Evolutionary conservation across 2,329 filamentous ascomycete species (phyloP).

Genomic region (Colletotrichum gigasporum): DNA sequence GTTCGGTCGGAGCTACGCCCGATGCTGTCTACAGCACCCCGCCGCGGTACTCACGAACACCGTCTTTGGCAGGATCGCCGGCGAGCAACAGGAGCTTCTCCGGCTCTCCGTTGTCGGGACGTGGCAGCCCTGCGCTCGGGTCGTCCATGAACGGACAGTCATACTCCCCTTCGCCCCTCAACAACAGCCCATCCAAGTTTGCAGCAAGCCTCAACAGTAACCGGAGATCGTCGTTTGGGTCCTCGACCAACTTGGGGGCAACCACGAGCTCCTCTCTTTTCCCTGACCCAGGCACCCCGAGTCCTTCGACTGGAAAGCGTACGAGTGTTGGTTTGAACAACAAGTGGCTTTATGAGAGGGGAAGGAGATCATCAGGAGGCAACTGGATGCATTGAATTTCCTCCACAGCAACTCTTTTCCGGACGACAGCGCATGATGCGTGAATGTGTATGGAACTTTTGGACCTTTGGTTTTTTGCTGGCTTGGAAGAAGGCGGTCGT

Average conservation of each 20-base stretch:
- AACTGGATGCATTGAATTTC: conserved; percentile 25
- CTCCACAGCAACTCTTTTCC: not conserved
- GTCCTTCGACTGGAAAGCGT: conserved; percentile 71
- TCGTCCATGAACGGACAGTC: conserved; percentile 55
- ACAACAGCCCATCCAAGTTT: conserved; percentile 70
- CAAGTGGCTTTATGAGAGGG: conserved; percentile 94
- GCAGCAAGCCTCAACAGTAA: conserved; percentile 57
- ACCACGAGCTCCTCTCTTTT: conserved; percentile 56
- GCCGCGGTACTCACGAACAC: conserved; percentile 83
- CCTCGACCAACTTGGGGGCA: conserved; percentile 59
- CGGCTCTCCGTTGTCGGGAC: conserved; percentile 67
- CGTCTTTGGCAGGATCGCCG: conserved; percentile 70
- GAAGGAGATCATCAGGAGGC: conserved; percentile 60
- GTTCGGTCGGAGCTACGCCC: conserved; percentile 69
- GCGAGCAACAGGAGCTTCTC: conserved; percentile 66
- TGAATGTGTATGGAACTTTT: not conserved
- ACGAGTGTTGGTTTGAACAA: conserved; percentile 84
- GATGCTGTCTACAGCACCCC: conserved; percentile 80
- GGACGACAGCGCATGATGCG: not conserved
- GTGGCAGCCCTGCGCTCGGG: conserved; percentile 57
- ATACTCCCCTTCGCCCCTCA: conserved; percentile 51
- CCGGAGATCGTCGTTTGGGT: conserved; percentile 70
- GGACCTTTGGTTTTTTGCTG: not conserved
- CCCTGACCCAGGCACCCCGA: conserved; percentile 74
- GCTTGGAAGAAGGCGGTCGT: conserved; percentile 7